Conservation (phyloP, 1,139 yeast genomes). For the Pichia sp. region DNA sequence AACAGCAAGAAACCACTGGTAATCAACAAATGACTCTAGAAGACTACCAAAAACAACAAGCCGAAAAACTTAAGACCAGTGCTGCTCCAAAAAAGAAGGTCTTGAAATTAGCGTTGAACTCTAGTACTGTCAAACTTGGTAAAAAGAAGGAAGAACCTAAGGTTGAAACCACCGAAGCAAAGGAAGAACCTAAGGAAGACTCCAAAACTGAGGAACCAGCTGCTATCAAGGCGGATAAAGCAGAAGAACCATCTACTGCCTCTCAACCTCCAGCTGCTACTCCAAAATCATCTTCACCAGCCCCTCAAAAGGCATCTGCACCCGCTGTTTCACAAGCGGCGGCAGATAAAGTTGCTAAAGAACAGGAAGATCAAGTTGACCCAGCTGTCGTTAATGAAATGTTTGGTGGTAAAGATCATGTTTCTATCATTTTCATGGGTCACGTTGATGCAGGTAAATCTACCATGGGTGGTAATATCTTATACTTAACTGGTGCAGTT, state of each 20-base stretch:
- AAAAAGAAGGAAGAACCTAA: slow-evolving; percentile 35
- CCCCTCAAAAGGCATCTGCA: background rate
- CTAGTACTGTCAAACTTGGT: slow-evolving; percentile 57
- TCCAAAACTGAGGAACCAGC: slow-evolving; percentile 5
- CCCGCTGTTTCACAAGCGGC: slow-evolving; percentile 2
- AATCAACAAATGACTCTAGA: slow-evolving; percentile 71
- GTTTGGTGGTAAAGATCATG: slow-evolving; percentile 96
- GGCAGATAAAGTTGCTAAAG: slow-evolving; percentile 36
- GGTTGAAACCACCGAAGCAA: slow-evolving; percentile 18
- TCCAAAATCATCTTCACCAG: slow-evolving; percentile 9
- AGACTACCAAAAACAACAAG: slow-evolving; percentile 73
- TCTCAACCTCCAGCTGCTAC: slow-evolving; percentile 12
- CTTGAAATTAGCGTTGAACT: slow-evolving; percentile 56
- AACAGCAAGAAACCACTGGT: slow-evolving; percentile 16
- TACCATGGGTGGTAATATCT: slow-evolving; percentile 97
- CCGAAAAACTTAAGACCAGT: slow-evolving; percentile 26
- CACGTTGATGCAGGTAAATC: slow-evolving; percentile 99
- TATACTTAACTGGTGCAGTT: slow-evolving; percentile 90
- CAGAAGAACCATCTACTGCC: slow-evolving; percentile 3
- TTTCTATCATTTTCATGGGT: slow-evolving; percentile 96
- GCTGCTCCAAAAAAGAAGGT: slow-evolving; percentile 48
- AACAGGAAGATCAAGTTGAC: slow-evolving; percentile 82
- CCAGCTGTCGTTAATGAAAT: slow-evolving; percentile 82
- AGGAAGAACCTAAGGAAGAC: slow-evolving; percentile 21
- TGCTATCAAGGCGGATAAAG: background rate